phyloP scores from a whole-genome alignment of 345 rosid species.

The Psidium guajava region DNA sequence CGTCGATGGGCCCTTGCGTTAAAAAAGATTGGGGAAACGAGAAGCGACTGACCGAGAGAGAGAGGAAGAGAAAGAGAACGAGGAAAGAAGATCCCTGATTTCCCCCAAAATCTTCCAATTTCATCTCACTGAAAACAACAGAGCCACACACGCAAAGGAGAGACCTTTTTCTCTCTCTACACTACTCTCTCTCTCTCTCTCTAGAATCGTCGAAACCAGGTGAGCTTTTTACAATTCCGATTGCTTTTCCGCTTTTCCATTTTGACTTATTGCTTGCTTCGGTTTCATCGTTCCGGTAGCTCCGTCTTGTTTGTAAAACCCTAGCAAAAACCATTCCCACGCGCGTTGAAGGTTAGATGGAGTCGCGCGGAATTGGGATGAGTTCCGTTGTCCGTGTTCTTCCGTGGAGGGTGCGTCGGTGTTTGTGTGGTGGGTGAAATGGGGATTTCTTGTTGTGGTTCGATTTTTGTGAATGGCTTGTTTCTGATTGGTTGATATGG shows the following conservation, averaged over 20 bases:
- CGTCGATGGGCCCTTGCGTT: slow-evolving; percentile 7
- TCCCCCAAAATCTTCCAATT: neutral
- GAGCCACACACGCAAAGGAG: neutral
- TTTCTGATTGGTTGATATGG: neutral
- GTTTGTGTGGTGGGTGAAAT: neutral
- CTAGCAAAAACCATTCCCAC: neutral
- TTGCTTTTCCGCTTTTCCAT: neutral
- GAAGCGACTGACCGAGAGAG: neutral
- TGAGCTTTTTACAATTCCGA: neutral
- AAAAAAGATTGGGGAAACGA: neutral
- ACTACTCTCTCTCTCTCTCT: neutral
- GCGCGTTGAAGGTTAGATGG: neutral
- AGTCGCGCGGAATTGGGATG: neutral
- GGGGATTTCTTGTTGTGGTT: neutral
- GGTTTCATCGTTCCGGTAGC: neutral
- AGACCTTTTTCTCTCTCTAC: neutral
- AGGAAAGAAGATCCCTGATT: neutral
- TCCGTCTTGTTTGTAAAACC: neutral
- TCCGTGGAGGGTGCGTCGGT: too few relatives aligned
- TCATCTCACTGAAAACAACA: neutral
- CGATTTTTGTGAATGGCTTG: neutral
- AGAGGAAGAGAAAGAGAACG: neutral
- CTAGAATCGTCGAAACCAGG: neutral
- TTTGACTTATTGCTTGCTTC: neutral
- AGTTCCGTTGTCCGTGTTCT: neutral